Conservation (phyloP, 2,329 filamentous ascomycete species). For the Metarhizium humberi region DNA sequence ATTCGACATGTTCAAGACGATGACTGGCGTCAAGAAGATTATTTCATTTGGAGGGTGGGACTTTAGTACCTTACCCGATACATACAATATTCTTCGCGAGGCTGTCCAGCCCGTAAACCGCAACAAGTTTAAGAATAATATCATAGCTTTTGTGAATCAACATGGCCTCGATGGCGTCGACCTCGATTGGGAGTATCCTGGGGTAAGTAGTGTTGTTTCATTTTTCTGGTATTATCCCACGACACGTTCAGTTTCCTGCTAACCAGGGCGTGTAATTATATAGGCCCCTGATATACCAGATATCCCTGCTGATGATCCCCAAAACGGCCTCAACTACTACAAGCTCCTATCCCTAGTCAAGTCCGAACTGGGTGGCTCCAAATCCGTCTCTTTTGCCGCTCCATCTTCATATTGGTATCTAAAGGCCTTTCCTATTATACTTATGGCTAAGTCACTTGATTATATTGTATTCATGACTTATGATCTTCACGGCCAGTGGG, state of each 20-base stretch:
- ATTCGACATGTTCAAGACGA: too few relatives aligned
- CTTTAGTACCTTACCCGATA: conserved; percentile 9
- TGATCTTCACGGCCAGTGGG: conserved; percentile 25
- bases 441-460: conserved; percentile 12
- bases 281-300: neutral
- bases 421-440: conserved; percentile 20
- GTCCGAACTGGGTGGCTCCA: too few relatives aligned
- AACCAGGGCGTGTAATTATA: too few relatives aligned
- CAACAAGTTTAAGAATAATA: conserved; percentile 19
- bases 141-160: too few relatives aligned
- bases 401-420: conserved; percentile 27
- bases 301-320: neutral
- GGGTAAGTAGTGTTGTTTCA: too few relatives aligned
- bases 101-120: conserved; percentile 19
- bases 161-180: neutral
- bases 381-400: conserved; percentile 16
- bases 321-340: neutral
- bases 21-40: too few relatives aligned
- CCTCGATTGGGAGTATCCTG: neutral
- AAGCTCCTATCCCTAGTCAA: too few relatives aligned
- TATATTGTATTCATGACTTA: conserved; percentile 28
- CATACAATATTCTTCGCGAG: conserved; percentile 11
- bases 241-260: too few relatives aligned
- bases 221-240: too few relatives aligned
- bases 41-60: conserved; percentile 21